Base-by-base conservation (phyloP, 768 basidiomycete genomes). In the Leccinum olivaceopallidum region DNA sequence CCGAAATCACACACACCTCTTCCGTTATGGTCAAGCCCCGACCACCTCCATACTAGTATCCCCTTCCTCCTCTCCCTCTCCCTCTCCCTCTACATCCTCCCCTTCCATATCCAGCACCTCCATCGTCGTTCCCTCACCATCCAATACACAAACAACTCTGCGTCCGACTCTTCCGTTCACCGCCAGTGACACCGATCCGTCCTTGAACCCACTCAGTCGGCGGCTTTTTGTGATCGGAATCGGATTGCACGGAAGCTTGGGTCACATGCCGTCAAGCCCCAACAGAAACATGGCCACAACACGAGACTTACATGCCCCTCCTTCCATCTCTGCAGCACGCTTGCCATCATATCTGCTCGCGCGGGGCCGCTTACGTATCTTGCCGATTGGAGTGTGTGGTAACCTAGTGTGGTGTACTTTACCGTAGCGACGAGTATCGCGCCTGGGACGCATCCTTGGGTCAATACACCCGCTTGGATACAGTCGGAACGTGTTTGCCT, bases 71-170 rank as follows among this genome's bases (percentile, higher is more conserved):
- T 69, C 78, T 59, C 66, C 79, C 71, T 81, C 83, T 71, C 74
- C 74, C 8, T 69, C 78, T 59, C 66, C 79, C 70, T 81, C 83
- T 71, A 70, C 70, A 50, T 73, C 74, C 63, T 86, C 85, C 58
- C 81, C 87, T 78, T 90, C 91, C 76, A 93, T 78, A 79, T 93
- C 91, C 67, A 92, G 77, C 50, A 87, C 80, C 76, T 93, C 89
- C 80, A 93, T 70, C 60, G 75, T 77, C 63, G 77, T 80, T 64
- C 89, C 90, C 57, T 79, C 78, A 60, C 73, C 76, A 71, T 89
- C 89, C 70, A 92, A 72, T 58, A 92, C 82, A 72, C 91, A 90
- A 6, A 85, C 89, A 55, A 92, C 86, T 67, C 89, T 79, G 68
- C 91, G 85, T 58, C 89, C 89, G 9, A 74, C 77, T 71, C 87